phyloP scores from a whole-genome alignment of 148 eudicot species.

The Heliamphora exappendiculata region DNA sequence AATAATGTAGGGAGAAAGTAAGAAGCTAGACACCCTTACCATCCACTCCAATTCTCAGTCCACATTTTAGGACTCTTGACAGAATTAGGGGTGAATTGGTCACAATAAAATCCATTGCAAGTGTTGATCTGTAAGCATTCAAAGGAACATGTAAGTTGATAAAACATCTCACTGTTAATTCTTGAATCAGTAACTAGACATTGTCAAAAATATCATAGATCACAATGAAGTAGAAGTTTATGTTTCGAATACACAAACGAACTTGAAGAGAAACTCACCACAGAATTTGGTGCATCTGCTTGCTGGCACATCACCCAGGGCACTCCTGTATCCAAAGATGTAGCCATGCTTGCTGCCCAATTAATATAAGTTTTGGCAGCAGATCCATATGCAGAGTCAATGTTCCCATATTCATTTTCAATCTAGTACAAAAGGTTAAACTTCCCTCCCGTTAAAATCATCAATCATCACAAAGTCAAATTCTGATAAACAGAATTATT shows the following conservation, averaged over 20 bases:
- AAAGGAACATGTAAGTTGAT: not conserved
- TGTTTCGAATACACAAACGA: conserved; percentile 1
- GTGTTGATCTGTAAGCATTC: conserved; percentile 64
- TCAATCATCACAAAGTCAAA: not conserved
- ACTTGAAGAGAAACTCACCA: conserved; percentile 37
- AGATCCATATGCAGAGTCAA: conserved; percentile 50
- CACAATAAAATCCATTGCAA: conserved; percentile 96
- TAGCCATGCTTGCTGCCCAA: conserved; percentile 96
- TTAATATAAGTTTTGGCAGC: conserved; percentile 62
- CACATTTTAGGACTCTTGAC: conserved; percentile 74
- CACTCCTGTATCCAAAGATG: conserved; percentile 79
- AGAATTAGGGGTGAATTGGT: conserved; percentile 80
- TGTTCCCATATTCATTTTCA: conserved; percentile 90
- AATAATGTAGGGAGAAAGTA: not conserved
- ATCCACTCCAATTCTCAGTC: conserved; percentile 99
- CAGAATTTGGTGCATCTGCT: conserved; percentile 74
- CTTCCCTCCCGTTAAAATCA: not conserved
- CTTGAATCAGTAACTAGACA: not conserved
- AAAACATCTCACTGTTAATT: not conserved
- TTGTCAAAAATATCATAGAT: not conserved
- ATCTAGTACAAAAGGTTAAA: conserved; percentile 35
- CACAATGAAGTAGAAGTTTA: not conserved
- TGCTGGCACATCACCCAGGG: conserved; percentile 99
- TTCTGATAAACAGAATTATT: not conserved
- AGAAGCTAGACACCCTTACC: conserved; percentile 34